These are phyloP conservation scores for Podila minutissima DNA, from an alignment of 192 early-diverging fungal genomes.

Conservation along the genomic window DNA sequence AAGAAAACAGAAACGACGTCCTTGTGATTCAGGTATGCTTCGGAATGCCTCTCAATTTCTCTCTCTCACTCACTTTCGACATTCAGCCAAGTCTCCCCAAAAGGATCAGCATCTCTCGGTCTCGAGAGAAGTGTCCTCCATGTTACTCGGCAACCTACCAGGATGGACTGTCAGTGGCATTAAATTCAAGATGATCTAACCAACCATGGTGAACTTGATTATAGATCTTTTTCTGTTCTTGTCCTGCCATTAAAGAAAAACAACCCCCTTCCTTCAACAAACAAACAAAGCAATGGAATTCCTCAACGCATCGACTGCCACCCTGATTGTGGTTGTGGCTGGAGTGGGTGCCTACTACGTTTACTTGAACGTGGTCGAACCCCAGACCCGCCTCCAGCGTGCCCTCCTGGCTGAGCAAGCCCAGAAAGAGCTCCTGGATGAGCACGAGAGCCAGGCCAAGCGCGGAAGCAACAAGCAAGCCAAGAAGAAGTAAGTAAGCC, in stretches of 20 bases:
- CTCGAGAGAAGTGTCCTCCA: too few species aligned
- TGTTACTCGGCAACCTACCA: too few species aligned
- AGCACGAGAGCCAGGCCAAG: constrained; percentile 34
- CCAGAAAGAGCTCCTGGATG: constrained; percentile 45
- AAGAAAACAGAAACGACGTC: too few species aligned
- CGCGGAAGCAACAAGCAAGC: constrained; percentile 38
- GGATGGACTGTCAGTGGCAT: too few species aligned
- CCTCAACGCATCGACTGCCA: constrained; percentile 21
- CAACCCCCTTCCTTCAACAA: not conserved
- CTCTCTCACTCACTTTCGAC: too few species aligned
- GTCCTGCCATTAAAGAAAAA: not conserved
- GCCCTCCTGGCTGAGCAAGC: constrained; percentile 41
- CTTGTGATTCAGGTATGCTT: too few species aligned
- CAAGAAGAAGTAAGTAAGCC: constrained; percentile 42
- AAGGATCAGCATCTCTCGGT: too few species aligned
- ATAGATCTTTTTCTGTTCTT: constrained; percentile 1
- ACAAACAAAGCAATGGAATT: constrained; percentile 20
- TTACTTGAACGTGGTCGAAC: constrained; percentile 41
- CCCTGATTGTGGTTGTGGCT: constrained; percentile 2
- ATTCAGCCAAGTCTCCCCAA: too few species aligned
- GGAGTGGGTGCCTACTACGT: constrained; percentile 17
- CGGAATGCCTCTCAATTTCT: too few species aligned
- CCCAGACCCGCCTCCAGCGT: constrained; percentile 25
- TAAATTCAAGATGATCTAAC: too few species aligned
- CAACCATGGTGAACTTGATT: not conserved